Evolutionary conservation across 257 asterid species (phyloP), one percentile per base, ranked within the genome.

Genomic region (Penstemon eatonii): DNA sequence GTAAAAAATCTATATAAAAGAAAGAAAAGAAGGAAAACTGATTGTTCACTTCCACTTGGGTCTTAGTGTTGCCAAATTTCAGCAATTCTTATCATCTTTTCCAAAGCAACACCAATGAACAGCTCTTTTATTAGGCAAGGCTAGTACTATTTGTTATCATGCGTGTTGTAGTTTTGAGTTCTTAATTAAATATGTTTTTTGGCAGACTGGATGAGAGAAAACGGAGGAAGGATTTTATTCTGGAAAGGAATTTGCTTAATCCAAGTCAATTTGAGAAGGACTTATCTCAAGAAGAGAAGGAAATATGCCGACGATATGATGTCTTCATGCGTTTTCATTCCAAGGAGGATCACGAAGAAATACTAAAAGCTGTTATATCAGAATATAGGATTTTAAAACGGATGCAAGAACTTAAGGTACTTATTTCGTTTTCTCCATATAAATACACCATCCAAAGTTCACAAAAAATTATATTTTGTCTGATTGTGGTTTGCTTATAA

Each of bases 121-220:
- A 6, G 49, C 3, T 60, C 61, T 66, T 39, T 8, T 12, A 41
- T 54, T 15, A 52, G 9, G 41, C 36, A 49, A 19, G 37, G 55
- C 44, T 57, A 3, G 9, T 56, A 44, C 10, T 3, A 9, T 41
- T 42, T 51, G 9, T 61, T 41, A 36, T 4, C 45, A 40, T 11
- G 46, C 53, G 33, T 55, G 5, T 19, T 39, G 63, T 39, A n/a
- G 40, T 41, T 57, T 52, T 5, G 47, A 49, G 56, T 61, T 73
- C 63, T 25, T 59, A 36, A 50, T 25, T 67, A 19, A 41, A 64
- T 56, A 49, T 45, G 47, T 15, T 64, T 74, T 40, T 72, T 79
- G 75, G 66, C 88, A 90, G 96, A 82, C 94, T 90, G 67, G 91
- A 84, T 66, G 97, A 90, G 88, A 86, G 97, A 73, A 83, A 87